Conservation (phyloP, 352 stramenopile species). For the Phytophthora pseudosyringae region DNA sequence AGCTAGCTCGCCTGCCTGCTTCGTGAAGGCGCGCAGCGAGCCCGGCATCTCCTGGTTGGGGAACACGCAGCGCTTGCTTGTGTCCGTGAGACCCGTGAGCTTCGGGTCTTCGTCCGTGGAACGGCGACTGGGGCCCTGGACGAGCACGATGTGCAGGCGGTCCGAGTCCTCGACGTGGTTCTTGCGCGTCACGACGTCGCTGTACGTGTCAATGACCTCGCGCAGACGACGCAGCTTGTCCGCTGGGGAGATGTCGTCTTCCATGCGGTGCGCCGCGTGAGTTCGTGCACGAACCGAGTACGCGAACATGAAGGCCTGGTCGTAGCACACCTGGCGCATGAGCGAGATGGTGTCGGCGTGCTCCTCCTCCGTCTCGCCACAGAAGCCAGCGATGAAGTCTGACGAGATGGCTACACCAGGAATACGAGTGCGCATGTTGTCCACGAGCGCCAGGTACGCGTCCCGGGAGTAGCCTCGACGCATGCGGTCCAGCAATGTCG, state of each 20-base stretch:
- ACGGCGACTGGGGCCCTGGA: constrained; percentile 93
- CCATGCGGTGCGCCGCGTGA: constrained; percentile 94
- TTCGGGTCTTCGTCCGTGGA: constrained; percentile 76
- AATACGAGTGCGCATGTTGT: constrained; percentile 89
- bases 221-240: constrained; percentile 96
- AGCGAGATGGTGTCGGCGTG: constrained; percentile 94
- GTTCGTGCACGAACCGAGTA: constrained; percentile 97
- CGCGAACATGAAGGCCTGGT: constrained; percentile 99
- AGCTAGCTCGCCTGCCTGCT: constrained; percentile 43
- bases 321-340: constrained; percentile 90
- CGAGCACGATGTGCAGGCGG: constrained; percentile 94
- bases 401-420: constrained; percentile 91
- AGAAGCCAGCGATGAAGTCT: constrained; percentile 99
- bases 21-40: constrained; percentile 56
- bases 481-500: constrained; percentile 91
- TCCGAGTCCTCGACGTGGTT: constrained; percentile 93
- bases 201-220: constrained; percentile 97
- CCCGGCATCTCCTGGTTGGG: constrained; percentile 56
- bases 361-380: constrained; percentile 98
- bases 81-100: constrained; percentile 88
- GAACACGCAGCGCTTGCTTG: constrained; percentile 92
- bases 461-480: constrained; percentile 96
- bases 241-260: constrained; percentile 95
- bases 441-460: constrained; percentile 96
- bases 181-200: constrained; percentile 90